Conservation (phyloP, 2,329 filamentous ascomycete genomes). For the Colletotrichum trifolii region DNA sequence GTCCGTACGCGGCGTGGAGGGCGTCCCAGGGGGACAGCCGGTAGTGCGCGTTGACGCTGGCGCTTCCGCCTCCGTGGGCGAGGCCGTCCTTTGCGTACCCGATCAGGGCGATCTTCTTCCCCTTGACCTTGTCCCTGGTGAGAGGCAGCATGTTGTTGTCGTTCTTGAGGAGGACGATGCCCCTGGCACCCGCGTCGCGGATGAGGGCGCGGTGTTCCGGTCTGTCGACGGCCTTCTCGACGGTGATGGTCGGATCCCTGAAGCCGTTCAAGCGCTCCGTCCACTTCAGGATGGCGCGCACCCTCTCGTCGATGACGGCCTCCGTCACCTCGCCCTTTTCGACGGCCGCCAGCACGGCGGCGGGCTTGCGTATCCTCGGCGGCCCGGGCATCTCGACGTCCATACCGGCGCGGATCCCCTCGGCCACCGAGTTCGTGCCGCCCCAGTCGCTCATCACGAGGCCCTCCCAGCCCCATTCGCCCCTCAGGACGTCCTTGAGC, state of each 20-base stretch:
- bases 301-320: conserved; percentile 35
- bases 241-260: conserved; percentile 47
- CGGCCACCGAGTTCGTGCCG: conserved; percentile 79
- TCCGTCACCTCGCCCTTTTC: conserved; percentile 39
- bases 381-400: conserved; percentile 73
- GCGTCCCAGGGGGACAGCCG: conserved; percentile 66
- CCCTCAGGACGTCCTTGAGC: conserved; percentile 77
- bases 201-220: conserved; percentile 66
- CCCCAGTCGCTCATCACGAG: conserved; percentile 79
- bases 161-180: conserved; percentile 83
- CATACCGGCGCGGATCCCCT: conserved; percentile 77
- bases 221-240: conserved; percentile 50
- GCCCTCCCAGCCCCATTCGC: conserved; percentile 81
- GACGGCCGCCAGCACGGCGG: conserved; percentile 40
- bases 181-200: conserved; percentile 63
- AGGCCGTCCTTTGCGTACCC: conserved; percentile 56
- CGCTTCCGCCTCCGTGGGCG: conserved; percentile 44
- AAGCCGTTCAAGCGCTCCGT: conserved; percentile 45
- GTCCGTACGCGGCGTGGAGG: conserved; percentile 64
- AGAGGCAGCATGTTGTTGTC: conserved; percentile 66
- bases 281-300: conserved; percentile 47
- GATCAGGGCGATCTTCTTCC: conserved; percentile 48
- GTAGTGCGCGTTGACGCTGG: conserved; percentile 54
- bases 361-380: conserved; percentile 40
- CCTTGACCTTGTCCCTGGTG: conserved; percentile 53